phyloP scores from a whole-genome alignment of 2,329 filamentous ascomycete genomes.

The Triangularia setosa region DNA sequence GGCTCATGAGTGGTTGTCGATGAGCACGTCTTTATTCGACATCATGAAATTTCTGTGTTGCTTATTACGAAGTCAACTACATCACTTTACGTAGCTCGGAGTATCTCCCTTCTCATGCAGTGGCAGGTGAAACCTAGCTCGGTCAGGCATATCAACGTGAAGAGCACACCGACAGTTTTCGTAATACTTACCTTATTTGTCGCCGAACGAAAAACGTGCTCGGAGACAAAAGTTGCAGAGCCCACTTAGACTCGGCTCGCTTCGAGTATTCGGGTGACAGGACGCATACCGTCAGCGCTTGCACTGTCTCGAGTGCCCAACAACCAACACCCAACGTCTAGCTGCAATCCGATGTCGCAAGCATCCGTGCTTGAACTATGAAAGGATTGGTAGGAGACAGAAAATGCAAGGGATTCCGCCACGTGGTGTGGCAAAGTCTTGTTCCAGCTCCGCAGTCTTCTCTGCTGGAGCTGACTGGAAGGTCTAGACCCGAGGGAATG shows the following conservation, averaged over 20 bases:
- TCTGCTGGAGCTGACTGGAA: background rate
- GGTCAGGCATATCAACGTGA: background rate
- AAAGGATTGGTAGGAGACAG: background rate
- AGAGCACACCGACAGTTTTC: background rate
- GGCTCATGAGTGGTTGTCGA: background rate
- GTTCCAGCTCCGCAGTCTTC: background rate
- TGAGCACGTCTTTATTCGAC: background rate
- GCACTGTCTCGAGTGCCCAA: background rate
- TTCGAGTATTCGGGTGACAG: background rate
- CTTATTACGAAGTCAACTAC: background rate
- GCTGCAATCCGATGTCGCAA: background rate
- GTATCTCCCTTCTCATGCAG: background rate
- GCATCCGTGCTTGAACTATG: background rate
- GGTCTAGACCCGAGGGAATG: conserved; percentile 15
- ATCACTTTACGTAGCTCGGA: background rate
- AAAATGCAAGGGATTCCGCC: background rate
- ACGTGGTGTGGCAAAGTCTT: conserved; percentile 2
- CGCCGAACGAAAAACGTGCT: background rate
- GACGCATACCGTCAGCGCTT: background rate
- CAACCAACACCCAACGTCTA: background rate
- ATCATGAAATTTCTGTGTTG: background rate
- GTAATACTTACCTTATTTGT: background rate
- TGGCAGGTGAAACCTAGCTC: background rate
- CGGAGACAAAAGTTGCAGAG: background rate
- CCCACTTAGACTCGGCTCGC: background rate